A percentile compares a stretch with the other conserved stretches of the same genome.
phyloP scores from a whole-genome alignment of 2,329 filamentous ascomycete species.

The Alternaria tenuissima region DNA sequence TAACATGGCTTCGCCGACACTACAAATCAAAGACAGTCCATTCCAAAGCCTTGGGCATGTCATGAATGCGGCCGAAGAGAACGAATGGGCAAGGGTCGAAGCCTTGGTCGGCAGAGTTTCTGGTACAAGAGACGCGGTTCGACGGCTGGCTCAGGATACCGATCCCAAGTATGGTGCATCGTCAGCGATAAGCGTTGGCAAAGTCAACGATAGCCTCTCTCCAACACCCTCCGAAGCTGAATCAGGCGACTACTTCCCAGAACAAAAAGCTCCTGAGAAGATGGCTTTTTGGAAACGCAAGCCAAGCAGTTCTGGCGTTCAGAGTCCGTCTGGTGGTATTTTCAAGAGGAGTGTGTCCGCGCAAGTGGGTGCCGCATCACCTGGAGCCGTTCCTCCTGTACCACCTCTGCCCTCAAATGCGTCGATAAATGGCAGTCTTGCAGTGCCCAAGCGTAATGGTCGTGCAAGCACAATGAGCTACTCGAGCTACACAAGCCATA shows the following conservation, averaged over 20 bases:
- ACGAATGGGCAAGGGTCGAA: slow-evolving; percentile 89
- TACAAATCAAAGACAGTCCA: slow-evolving; percentile 38
- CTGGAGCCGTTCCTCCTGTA: slow-evolving; percentile 46
- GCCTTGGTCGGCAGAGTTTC: slow-evolving; percentile 84
- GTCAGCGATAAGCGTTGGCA: slow-evolving; percentile 44
- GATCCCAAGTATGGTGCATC: slow-evolving; percentile 66
- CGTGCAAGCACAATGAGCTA: slow-evolving; percentile 52
- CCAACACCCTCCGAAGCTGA: slow-evolving; percentile 56
- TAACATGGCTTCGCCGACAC: slow-evolving; percentile 37
- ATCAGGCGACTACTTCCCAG: slow-evolving; percentile 64
- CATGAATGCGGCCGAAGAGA: slow-evolving; percentile 67
- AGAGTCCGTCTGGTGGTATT: slow-evolving; percentile 53
- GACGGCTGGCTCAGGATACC: slow-evolving; percentile 85
- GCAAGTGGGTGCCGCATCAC: slow-evolving; percentile 60
- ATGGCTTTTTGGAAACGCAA: slow-evolving; percentile 94
- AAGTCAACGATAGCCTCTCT: slow-evolving; percentile 40
- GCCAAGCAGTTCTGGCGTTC: slow-evolving; percentile 63
- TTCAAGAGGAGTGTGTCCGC: slow-evolving; percentile 62
- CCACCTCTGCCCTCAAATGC: slow-evolving; percentile 47
- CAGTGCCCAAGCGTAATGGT: slow-evolving; percentile 47
- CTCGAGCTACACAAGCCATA: slow-evolving; percentile 58
- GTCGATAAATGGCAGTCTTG: slow-evolving; percentile 39
- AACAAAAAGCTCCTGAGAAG: slow-evolving; percentile 61
- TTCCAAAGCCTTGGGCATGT: slow-evolving; percentile 29
- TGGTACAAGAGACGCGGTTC: slow-evolving; percentile 86